These are phyloP conservation scores for Ogataea philodendri DNA, from an alignment of 805 yeast genomes.

Conservation along the genomic window DNA sequence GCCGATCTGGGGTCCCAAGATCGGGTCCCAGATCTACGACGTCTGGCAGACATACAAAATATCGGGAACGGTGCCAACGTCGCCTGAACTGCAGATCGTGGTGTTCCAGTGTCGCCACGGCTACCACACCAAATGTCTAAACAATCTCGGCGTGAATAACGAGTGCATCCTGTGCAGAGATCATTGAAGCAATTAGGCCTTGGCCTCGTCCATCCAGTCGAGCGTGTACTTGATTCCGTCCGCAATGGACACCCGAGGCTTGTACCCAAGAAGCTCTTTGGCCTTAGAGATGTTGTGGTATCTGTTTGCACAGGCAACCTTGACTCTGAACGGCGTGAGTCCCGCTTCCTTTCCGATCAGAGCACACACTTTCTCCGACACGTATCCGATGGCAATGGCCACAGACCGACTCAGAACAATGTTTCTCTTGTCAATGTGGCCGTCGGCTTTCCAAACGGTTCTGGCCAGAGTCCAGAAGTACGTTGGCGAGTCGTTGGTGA, in stretches of 20 bases:
- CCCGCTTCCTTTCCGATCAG: constrained; percentile 82
- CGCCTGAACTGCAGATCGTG: constrained; percentile 36
- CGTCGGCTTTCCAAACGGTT: constrained; percentile 96
- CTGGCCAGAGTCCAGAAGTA: constrained; percentile 97
- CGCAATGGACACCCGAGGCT: constrained; percentile 74
- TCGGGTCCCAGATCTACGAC: constrained; percentile 47
- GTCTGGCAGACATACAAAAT: constrained; percentile 52
- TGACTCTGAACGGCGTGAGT: constrained; percentile 93
- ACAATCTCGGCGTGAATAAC: constrained; percentile 41
- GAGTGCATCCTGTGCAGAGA: constrained; percentile 43
- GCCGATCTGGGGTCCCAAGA: constrained; percentile 64
- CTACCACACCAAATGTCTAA: constrained; percentile 58
- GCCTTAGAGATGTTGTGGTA: constrained; percentile 93
- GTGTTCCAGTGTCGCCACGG: constrained; percentile 67
- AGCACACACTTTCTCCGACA: constrained; percentile 72
- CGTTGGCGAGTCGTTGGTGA: constrained; percentile 92
- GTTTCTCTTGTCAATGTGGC: constrained; percentile 67
- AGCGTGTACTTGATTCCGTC: constrained; percentile 77
- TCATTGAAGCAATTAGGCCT: constrained; percentile 10
- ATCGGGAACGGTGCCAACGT: constrained; percentile 12
- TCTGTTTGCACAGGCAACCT: constrained; percentile 86
- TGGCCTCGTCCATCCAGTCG: constrained; percentile 82
- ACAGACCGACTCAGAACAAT: constrained; percentile 68
- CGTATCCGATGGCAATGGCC: constrained; percentile 80
- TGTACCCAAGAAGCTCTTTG: constrained; percentile 69